Evolutionary conservation across 495 filamentous ascomycete species (phyloP).

Genomic region (Niebla homalea): DNA sequence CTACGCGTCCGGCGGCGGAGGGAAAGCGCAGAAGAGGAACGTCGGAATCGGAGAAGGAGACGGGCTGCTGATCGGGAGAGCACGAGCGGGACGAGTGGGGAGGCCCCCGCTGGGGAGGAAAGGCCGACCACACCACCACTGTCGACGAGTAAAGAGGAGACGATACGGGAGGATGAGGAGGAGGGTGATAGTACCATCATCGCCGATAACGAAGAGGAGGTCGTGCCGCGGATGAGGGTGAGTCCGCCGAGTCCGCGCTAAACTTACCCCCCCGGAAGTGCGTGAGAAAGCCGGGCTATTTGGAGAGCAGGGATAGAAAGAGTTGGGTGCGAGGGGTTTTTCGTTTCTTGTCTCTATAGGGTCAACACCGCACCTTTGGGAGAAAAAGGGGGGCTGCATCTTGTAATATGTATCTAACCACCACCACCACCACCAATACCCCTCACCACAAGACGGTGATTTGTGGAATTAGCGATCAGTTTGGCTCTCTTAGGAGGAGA

Average conservation of each 20-base stretch:
- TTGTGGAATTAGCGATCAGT: no score
- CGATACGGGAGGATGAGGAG: conserved; percentile 10
- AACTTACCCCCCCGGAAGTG: no score
- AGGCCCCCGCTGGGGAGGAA: conserved; percentile 9
- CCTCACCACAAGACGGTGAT: no score
- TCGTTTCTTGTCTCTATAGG: no score
- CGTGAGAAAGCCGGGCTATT: no score
- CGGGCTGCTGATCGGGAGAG: conserved; percentile 23
- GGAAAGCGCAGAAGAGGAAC: conserved; percentile 60
- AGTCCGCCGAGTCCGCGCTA: conserved; percentile 29
- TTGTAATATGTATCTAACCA: no score
- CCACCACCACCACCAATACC: no score
- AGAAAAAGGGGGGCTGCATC: no score
- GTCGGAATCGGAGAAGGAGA: conserved; percentile 42
- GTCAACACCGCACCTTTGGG: no score
- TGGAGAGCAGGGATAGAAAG: no score
- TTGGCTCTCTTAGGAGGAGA: no score
- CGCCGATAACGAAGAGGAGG: background rate
- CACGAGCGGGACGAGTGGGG: conserved; percentile 24
- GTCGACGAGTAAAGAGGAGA: conserved; percentile 6
- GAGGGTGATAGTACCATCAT: conserved; percentile 5
- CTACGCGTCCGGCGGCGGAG: conserved; percentile 44
- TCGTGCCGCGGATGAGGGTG: conserved; percentile 26
- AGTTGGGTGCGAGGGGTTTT: no score
- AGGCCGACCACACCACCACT: conserved; percentile 23